Conservation (phyloP, 1,284 basidiomycete genomes). For the Dichomitus squalens region DNA sequence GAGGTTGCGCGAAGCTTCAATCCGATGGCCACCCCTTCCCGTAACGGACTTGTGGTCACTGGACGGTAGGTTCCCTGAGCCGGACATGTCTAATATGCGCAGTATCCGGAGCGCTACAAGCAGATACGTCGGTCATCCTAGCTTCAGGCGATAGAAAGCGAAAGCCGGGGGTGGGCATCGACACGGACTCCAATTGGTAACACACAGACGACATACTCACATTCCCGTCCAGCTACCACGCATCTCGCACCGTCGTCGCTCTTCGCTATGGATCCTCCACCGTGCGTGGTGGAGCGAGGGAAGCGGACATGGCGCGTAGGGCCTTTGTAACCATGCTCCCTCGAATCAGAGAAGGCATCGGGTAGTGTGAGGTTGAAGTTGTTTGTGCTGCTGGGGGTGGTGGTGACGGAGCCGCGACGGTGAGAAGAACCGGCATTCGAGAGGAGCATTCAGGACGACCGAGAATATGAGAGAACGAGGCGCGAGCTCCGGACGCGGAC, state of each 20-base stretch:
- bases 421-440: constrained; percentile 7
- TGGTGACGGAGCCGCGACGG: constrained; percentile 16
- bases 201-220: constrained; percentile 42
- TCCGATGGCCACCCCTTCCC: constrained; percentile 60
- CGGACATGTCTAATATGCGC: constrained; percentile 50
- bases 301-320: constrained; percentile 56
- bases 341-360: constrained; percentile 45
- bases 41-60: constrained; percentile 53
- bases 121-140: constrained; percentile 2
- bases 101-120: constrained; percentile 65
- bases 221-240: constrained; percentile 75
- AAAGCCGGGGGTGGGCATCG: neutral
- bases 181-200: neutral
- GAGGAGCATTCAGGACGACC: neutral
- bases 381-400: constrained; percentile 1
- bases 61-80: constrained; percentile 25
- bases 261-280: constrained; percentile 66
- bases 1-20: constrained; percentile 70
- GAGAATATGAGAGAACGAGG: neutral
- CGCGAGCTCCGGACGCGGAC: neutral
- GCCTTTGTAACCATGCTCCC: constrained; percentile 47
- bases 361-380: constrained; percentile 17
- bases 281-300: constrained; percentile 53
- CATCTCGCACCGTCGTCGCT: constrained; percentile 66
- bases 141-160: neutral